Base-by-base conservation (phyloP, 169 alveolate genomes). In the Plasmodium inui region DNA sequence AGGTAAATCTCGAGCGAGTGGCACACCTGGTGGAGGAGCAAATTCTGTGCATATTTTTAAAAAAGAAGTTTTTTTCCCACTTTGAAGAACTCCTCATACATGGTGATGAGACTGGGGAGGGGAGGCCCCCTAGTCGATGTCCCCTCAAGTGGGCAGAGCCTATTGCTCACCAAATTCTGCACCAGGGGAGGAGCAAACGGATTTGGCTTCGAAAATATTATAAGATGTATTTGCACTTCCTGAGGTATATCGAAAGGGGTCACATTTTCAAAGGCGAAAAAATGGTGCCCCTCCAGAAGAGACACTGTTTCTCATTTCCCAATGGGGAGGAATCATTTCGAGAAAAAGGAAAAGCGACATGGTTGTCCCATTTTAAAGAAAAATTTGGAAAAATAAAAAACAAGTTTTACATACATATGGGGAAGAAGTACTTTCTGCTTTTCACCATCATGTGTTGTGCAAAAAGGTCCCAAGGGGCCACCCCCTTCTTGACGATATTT, bases 391-490 rank as follows among this genome's bases (percentile, higher is more conserved):
- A 67, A 67, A n/a, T 67, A 28, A 34, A 46, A 84, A 70, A 84
- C 78, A 55, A 84, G 17, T 50, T 85, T 44, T 85, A 74, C 39
- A 26, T 85, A 26, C 34, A 73, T n/a, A 85, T 85, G 85, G 78
- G 28, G 34, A 74, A 44, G 26, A 85, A 74, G 61, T 73, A 73
- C 61, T 85, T 73, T 39, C 46, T 85, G 17, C 32, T 85, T n/a
- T 85, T 44, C 39, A 41, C 80, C 9, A 76, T 74, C 7, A 30
- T 73, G 39, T 73, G 22, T 17, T 85, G 26, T 53, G 30, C 46
- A 12, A 85, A 53, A 17, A 28, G 70, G 39, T 19, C 26, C 39
- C 76, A 74, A 74, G 70, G 12, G 41, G 67, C 22, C 22, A 30
- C 41, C 71, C n/a, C 46, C 41, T 79, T 78, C 79, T 34, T 39